Conservation (phyloP, 345 rosid genomes). For the Populus pruinosa region DNA sequence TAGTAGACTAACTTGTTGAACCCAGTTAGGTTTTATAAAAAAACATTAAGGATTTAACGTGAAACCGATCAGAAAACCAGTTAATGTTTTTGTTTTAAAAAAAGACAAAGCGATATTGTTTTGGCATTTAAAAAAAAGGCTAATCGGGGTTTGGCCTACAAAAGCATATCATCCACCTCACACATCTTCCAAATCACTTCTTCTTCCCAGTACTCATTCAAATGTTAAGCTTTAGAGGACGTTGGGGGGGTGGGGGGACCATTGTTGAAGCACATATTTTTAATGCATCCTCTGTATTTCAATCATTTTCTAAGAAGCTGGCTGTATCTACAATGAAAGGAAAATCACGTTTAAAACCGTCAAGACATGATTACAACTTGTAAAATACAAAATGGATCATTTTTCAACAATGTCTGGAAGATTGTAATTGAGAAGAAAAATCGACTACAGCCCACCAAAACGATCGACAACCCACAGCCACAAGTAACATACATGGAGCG, state of each 20-base stretch:
- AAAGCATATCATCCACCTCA: no score
- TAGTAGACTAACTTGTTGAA: no score
- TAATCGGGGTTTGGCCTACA: no score
- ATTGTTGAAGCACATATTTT: background rate
- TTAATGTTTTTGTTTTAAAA: no score
- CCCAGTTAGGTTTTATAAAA: no score
- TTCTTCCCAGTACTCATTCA: no score
- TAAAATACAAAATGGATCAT: background rate
- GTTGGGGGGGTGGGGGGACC: background rate
- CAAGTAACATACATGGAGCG: conserved; percentile 20
- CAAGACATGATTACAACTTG: background rate
- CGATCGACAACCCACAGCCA: no score
- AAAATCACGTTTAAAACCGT: background rate
- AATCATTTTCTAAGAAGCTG: background rate
- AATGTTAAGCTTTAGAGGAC: no score
- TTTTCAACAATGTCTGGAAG: background rate
- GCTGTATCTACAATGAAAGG: background rate
- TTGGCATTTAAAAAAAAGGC: no score
- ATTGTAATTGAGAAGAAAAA: background rate
- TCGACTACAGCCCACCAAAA: background rate
- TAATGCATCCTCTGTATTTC: background rate
- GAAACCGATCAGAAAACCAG: no score
- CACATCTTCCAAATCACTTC: background rate
- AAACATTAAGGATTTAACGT: no score
- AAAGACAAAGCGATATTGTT: no score